These are phyloP conservation scores for Naematelia encephala DNA, from an alignment of 768 basidiomycete species.

Conservation along the genomic window DNA sequence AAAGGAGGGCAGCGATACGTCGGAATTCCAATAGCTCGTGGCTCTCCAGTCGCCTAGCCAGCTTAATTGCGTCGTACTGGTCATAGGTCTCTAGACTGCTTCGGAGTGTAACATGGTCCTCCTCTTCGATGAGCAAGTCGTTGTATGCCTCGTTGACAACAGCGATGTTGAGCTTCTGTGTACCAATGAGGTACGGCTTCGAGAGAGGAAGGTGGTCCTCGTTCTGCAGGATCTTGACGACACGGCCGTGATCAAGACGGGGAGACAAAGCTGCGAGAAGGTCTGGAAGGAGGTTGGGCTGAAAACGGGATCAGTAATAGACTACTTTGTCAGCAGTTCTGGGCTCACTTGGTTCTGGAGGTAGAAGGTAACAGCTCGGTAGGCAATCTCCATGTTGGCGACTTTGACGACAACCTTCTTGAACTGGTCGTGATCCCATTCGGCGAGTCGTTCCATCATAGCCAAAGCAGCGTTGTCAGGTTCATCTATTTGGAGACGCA, in stretches of 20 bases:
- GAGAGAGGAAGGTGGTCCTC: constrained; percentile 91
- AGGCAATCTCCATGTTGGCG: constrained; percentile 98
- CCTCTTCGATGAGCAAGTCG: constrained; percentile 96
- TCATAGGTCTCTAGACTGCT: constrained; percentile 98
- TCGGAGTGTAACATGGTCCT: constrained; percentile 95
- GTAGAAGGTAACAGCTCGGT: constrained; percentile 61
- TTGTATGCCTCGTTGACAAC: constrained; percentile 99
- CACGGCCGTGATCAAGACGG: constrained; percentile 90
- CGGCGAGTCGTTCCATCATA: constrained; percentile 98
- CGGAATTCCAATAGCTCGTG: constrained; percentile 94
- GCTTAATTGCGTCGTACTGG: constrained; percentile 87
- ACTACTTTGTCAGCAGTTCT: neutral
- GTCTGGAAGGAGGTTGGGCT: constrained; percentile 89
- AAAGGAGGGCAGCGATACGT: constrained; percentile 86
- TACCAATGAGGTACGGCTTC: constrained; percentile 92
- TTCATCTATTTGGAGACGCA: constrained; percentile 39
- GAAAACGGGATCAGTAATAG: constrained; percentile 58
- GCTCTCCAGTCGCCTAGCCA: constrained; percentile 79
- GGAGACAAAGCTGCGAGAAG: constrained; percentile 86
- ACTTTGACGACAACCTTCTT: constrained; percentile 96
- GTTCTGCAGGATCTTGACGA: constrained; percentile 81
- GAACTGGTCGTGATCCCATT: constrained; percentile 99
- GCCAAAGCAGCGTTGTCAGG: constrained; percentile 92
- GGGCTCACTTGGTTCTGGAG: constrained; percentile 32
- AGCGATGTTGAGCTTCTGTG: constrained; percentile 93